Conservation (phyloP, 306 rosid species). For the Astragalus glycyphyllos region DNA sequence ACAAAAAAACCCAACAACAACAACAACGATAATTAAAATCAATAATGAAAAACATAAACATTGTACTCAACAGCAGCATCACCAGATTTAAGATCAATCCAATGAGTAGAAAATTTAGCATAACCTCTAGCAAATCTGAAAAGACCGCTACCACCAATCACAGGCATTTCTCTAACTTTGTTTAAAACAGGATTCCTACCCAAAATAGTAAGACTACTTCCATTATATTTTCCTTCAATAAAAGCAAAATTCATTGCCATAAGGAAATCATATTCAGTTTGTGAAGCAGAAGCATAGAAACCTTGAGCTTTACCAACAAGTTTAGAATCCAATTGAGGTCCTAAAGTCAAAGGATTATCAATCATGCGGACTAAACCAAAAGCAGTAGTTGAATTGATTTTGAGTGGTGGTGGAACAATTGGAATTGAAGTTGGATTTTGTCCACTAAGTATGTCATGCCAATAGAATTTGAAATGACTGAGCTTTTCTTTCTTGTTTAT, state of each 20-base stretch:
- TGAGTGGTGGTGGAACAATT: slow-evolving; percentile 34
- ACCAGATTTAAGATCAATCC: slow-evolving; percentile 6
- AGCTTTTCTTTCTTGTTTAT: slow-evolving; percentile 55
- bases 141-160: slow-evolving; percentile 29
- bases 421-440: slow-evolving; percentile 41
- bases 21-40: background rate
- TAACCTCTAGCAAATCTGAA: slow-evolving; percentile 71
- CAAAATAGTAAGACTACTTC: slow-evolving; percentile 63
- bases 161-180: slow-evolving; percentile 74
- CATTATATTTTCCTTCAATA: slow-evolving; percentile 73
- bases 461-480: slow-evolving; percentile 63
- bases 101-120: slow-evolving; percentile 48
- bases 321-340: slow-evolving; percentile 49
- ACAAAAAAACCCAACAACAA: too few species aligned
- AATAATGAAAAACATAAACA: slow-evolving; percentile 36
- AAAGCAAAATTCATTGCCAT: slow-evolving; percentile 79
- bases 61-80: slow-evolving; percentile 60
- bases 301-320: slow-evolving; percentile 62
- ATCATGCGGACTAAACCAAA: slow-evolving; percentile 50
- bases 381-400: slow-evolving; percentile 31
- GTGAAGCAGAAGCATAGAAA: slow-evolving; percentile 58
- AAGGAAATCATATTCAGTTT: slow-evolving; percentile 44
- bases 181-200: slow-evolving; percentile 64
- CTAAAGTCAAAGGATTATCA: slow-evolving; percentile 56
- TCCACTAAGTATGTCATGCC: slow-evolving; percentile 66